Evolutionary conservation across 768 basidiomycete species (phyloP), one percentile per base, ranked within the genome.

Genomic region (Auricularia sp.): DNA sequence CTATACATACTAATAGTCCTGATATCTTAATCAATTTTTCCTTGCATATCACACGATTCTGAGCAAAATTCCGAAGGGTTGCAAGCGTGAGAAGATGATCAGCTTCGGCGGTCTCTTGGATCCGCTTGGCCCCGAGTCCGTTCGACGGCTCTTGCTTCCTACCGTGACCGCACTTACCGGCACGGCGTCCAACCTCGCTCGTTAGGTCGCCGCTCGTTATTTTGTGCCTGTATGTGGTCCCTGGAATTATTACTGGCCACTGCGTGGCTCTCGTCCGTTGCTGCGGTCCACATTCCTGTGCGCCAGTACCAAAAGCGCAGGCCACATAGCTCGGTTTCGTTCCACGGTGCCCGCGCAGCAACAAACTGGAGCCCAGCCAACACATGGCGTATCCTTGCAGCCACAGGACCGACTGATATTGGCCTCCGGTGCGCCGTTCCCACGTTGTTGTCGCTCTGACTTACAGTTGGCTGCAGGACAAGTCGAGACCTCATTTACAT

Each of bases 401-500:
- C 56, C 56, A 59, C 56, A 10, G 56, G 56, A 10, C 11, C 23
- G 1, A 59, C 56, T 6, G 73, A 73, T 58, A 76, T 84, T 58
- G 76, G 79, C 70, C 72, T 84, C 42, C 77, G 73, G 84, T 86
- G 65, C 16, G 78, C 74, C 62, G 42, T 10, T 47, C 47, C 14
- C 11, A 3, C 34, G 10, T 39, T 34, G 12, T 16, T 11, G 39
- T 14, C 3, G n/a, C 16, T 8, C 21, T 7, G 12, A 16, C 47
- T 71, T 71, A 74, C 65, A 61, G 62, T 61, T 62, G 64, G 6
- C 56, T 65, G 33, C 65, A 92, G 90, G 70, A 84, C 87, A 67
- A 81, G 85, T 34, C 82, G 86, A 66, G 91, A 93, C 75, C 72
- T 93, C 73, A 80, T 93, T 65, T 93, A 93, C 69, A 81, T 91